phyloP scores from a whole-genome alignment of 1,284 basidiomycete species.

The Caloboletus inedulis region DNA sequence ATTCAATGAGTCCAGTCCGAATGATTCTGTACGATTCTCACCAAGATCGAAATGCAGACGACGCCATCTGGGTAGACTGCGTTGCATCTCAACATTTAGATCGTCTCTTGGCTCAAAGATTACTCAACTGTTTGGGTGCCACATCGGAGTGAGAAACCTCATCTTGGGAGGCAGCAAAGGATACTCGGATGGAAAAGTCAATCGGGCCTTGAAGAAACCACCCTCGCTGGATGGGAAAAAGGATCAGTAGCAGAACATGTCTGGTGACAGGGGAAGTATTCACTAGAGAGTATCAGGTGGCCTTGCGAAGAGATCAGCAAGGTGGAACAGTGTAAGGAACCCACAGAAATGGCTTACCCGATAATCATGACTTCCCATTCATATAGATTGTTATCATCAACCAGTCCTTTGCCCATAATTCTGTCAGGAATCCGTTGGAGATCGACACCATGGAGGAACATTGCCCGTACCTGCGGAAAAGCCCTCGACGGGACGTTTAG shows the following conservation, averaged over 20 bases:
- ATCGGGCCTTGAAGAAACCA: slow-evolving; percentile 85
- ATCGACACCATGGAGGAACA: slow-evolving; percentile 24
- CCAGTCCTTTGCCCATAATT: slow-evolving; percentile 61
- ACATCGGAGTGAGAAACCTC: slow-evolving; percentile 95
- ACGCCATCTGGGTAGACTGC: slow-evolving; percentile 87
- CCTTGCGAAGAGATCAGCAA: slow-evolving; percentile 42
- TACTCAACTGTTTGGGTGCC: slow-evolving; percentile 94
- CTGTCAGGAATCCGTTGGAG: slow-evolving; percentile 31
- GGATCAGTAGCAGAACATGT: slow-evolving; percentile 5
- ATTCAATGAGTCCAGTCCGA: slow-evolving; percentile 4
- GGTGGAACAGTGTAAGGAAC: slow-evolving; percentile 1
- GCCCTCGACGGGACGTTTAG: slow-evolving; percentile 87
- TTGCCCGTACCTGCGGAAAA: slow-evolving; percentile 78
- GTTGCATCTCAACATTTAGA: slow-evolving; percentile 8
- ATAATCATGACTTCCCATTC: slow-evolving; percentile 95
- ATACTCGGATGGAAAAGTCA: slow-evolving; percentile 88
- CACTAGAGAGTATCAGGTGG: slow-evolving; percentile 90
- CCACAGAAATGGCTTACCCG: slow-evolving; percentile 55
- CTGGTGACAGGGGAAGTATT: slow-evolving; percentile 33
- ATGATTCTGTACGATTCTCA: slow-evolving; percentile 38
- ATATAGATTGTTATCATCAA: slow-evolving; percentile 88
- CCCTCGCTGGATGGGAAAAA: slow-evolving; percentile 68
- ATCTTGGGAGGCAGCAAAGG: slow-evolving; percentile 94
- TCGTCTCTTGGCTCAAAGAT: neutral
- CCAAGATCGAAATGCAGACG: slow-evolving; percentile 96